Conservation (phyloP, 176 grass and related monocot species). For the Aegilops bicornis region DNA sequence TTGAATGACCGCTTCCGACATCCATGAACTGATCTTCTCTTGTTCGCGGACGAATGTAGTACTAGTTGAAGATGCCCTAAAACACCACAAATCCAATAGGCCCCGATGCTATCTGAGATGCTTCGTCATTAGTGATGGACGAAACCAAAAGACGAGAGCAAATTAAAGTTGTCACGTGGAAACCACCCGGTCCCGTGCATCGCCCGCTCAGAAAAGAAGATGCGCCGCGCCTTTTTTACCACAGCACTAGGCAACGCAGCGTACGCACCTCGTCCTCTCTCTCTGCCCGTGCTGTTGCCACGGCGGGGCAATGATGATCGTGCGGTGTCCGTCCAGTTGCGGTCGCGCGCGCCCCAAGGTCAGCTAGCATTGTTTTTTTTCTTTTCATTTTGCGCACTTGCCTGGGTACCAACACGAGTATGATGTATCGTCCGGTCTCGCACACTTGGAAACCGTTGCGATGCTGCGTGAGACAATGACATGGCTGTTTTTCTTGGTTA, state of each 20-base stretch:
- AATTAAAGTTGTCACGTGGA: conserved; percentile 34
- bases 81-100: too few relatives aligned
- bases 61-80: too few relatives aligned
- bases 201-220: neutral
- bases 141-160: conserved; percentile 10
- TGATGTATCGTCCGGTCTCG: neutral
- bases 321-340: neutral
- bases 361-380: too few relatives aligned
- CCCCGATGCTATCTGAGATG: neutral
- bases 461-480: neutral
- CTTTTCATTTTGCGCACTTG: neutral
- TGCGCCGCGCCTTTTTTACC: conserved; percentile 20
- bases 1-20: too few relatives aligned
- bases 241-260: neutral
- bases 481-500: neutral
- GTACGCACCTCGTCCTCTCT: neutral
- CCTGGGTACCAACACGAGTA: neutral
- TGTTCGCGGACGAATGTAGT: too few relatives aligned
- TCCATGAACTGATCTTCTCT: too few relatives aligned
- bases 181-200: neutral
- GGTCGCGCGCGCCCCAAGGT: neutral
- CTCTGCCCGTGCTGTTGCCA: neutral
- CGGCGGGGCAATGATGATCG: conserved; percentile 10
- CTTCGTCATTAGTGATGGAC: neutral
- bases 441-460: neutral